Percentiles rank a stretch among this genome's conserved stretches.
Evolutionary conservation across 2,329 filamentous ascomycete species (phyloP).

Genomic region (Pseudogymnoascus sp.): DNA sequence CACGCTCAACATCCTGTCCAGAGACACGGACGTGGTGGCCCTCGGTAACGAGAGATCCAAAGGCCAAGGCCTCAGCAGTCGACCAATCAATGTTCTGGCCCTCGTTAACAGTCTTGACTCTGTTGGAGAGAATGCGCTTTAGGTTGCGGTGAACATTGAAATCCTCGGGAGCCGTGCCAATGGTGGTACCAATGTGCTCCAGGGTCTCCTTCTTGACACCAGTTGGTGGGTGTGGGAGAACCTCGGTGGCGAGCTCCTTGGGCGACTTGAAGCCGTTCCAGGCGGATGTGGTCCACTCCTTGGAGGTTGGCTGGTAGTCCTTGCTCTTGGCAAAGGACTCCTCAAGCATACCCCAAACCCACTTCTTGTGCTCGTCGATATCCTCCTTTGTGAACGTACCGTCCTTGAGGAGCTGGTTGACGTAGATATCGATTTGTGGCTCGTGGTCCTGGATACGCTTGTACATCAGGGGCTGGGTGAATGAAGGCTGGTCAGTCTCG

Average conservation of each 20-base stretch:
- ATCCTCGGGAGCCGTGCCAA: slow-evolving; percentile 70
- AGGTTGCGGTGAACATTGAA: slow-evolving; percentile 92
- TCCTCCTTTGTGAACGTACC: slow-evolving; percentile 96
- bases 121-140: slow-evolving; percentile 85
- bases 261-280: slow-evolving; percentile 99
- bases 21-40: slow-evolving; percentile 97
- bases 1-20: slow-evolving; percentile 97
- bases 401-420: slow-evolving; percentile 82
- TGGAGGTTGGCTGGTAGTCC: slow-evolving; percentile 91
- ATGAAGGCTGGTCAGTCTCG: slow-evolving; percentile 97
- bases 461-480: slow-evolving; percentile 99
- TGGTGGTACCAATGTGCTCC: slow-evolving; percentile 72
- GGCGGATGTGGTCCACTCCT: slow-evolving; percentile 96
- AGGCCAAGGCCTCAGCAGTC: slow-evolving; percentile 91
- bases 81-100: slow-evolving; percentile 97
- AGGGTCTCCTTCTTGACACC: slow-evolving; percentile 66
- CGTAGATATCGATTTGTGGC: slow-evolving; percentile 81
- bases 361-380: slow-evolving; percentile 97
- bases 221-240: slow-evolving; percentile 85
- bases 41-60: slow-evolving; percentile 82
- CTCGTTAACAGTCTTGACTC: slow-evolving; percentile 86
- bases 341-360: slow-evolving; percentile 98
- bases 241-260: slow-evolving; percentile 91
- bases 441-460: slow-evolving; percentile 86
- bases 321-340: slow-evolving; percentile 97